Conservation (phyloP, 2,329 filamentous ascomycete species). For the Exophiala xenobiotica region DNA sequence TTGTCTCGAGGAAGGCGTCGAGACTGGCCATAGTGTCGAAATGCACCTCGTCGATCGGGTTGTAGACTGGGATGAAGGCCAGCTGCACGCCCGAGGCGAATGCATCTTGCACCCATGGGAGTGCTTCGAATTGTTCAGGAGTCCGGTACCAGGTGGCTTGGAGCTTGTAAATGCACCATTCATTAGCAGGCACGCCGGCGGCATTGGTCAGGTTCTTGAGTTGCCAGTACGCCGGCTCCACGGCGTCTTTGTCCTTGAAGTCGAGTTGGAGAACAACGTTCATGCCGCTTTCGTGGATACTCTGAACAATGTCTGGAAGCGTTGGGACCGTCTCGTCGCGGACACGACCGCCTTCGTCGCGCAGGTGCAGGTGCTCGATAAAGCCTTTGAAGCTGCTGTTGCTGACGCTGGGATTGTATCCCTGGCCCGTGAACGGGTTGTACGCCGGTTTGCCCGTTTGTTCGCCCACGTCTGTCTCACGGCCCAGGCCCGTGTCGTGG, state of each 20-base stretch:
- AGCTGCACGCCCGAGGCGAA: conserved; percentile 1
- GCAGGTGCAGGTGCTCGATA: conserved; percentile 1
- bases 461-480: conserved; percentile 2
- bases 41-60: background rate
- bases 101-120: conserved; percentile 1
- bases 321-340: conserved; percentile 1
- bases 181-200: conserved; percentile 4
- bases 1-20: background rate
- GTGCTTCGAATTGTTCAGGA: conserved; percentile 2
- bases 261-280: conserved; percentile 2
- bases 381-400: background rate
- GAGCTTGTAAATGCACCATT: conserved; percentile 7
- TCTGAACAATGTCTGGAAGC: conserved; percentile 1
- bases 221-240: conserved; percentile 5
- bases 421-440: conserved; percentile 1
- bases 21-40: background rate
- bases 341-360: conserved; percentile 1
- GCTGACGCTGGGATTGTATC: background rate
- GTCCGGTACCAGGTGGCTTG: conserved; percentile 4
- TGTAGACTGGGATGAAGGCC: conserved; percentile 4
- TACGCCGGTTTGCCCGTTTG: background rate
- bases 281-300: conserved; percentile 3
- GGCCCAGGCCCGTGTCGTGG: background rate
- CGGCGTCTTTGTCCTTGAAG: conserved; percentile 5
- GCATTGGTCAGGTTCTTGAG: conserved; percentile 4